phyloP scores from a whole-genome alignment of 176 grass and related monocot genomes.

The Chloris gayana region DNA sequence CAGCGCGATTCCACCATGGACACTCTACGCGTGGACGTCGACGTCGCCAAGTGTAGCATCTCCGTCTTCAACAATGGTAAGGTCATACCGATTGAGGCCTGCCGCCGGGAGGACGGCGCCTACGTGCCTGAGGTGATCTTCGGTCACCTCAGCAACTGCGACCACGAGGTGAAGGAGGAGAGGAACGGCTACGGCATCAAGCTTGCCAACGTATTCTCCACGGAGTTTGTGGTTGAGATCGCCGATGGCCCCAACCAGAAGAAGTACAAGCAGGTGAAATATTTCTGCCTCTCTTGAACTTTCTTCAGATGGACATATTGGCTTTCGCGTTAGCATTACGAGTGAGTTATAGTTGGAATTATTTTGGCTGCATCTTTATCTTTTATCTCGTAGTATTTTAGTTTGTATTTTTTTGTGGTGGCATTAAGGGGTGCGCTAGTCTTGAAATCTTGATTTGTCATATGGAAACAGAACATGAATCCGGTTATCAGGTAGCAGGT shows the following conservation, averaged over 20 bases:
- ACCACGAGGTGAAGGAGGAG: background rate
- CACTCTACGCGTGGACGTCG: slow-evolving; percentile 62
- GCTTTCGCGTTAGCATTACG: no score
- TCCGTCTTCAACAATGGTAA: slow-evolving; percentile 70
- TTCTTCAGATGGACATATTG: no score
- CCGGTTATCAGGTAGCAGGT: no score
- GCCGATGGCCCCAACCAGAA: slow-evolving; percentile 42
- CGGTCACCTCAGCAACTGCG: slow-evolving; percentile 77
- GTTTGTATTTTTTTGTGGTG: no score
- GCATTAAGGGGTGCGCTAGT: no score
- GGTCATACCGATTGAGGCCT: slow-evolving; percentile 68
- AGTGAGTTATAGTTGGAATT: no score
- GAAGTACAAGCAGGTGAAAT: no score
- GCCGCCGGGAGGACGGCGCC: slow-evolving; percentile 53
- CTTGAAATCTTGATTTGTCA: no score
- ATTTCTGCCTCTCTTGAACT: no score
- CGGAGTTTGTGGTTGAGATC: slow-evolving; percentile 85
- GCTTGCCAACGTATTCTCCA: slow-evolving; percentile 94
- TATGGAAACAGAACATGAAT: no score
- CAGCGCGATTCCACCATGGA: slow-evolving; percentile 85
- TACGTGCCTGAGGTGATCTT: slow-evolving; percentile 87
- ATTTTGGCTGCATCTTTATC: no score
- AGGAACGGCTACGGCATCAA: slow-evolving; percentile 88
- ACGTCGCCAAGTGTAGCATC: slow-evolving; percentile 45
- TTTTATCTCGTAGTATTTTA: no score